phyloP scores from a whole-genome alignment of 495 filamentous ascomycete genomes.

The Penicillium maclennaniae region DNA sequence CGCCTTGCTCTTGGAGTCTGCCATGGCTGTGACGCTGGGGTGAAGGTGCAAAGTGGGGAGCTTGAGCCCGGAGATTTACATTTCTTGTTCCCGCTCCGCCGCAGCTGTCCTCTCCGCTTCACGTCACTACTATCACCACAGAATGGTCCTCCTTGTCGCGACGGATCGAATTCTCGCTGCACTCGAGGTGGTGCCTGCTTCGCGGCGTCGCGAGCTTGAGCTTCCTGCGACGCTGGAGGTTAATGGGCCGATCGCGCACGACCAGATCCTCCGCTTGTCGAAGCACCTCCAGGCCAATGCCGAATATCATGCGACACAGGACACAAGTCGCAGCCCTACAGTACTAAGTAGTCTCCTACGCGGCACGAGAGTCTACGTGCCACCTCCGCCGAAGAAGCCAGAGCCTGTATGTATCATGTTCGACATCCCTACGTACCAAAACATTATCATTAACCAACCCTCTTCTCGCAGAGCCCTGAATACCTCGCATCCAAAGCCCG shows the following conservation, averaged over 20 bases:
- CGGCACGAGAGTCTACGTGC: conserved; percentile 69
- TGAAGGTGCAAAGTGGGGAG: conserved; percentile 25
- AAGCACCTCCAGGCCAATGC: conserved; percentile 40
- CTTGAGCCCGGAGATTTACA: conserved; percentile 5
- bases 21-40: conserved; percentile 16
- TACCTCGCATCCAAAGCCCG: conserved; percentile 87
- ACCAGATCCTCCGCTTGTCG: conserved; percentile 67
- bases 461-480: conserved; percentile 60
- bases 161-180: conserved; percentile 67
- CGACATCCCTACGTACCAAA: neutral
- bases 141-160: conserved; percentile 77
- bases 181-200: conserved; percentile 43
- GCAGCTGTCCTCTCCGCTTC: conserved; percentile 4
- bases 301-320: conserved; percentile 8
- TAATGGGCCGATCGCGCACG: conserved; percentile 75
- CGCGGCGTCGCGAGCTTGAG: conserved; percentile 28
- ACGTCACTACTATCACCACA: neutral
- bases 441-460: conserved; percentile 15
- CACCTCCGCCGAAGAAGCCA: conserved; percentile 71
- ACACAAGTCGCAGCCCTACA: conserved; percentile 10
- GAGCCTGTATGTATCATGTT: conserved; percentile 59
- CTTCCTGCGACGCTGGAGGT: conserved; percentile 38
- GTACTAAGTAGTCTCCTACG: conserved; percentile 63
- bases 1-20: conserved; percentile 25
- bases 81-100: conserved; percentile 15